Evolutionary conservation across 768 basidiomycete genomes (phyloP).

Genomic region (Cyathus striatus): DNA sequence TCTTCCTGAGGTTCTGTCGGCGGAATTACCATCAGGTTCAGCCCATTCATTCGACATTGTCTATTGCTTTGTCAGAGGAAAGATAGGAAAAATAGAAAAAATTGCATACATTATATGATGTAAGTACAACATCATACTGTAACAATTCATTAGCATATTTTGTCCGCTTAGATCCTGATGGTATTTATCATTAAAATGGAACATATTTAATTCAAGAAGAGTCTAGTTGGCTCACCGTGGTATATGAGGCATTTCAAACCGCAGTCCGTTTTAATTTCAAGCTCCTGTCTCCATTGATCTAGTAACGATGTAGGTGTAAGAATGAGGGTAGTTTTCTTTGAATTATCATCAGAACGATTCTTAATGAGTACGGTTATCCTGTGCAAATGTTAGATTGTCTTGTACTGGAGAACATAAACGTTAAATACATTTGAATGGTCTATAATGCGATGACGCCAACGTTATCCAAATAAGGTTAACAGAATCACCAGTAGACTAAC

Average conservation of each 20-base stretch:
- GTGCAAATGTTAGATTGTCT: neutral
- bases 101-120: conserved; percentile 38
- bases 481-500: neutral
- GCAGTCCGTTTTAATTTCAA: conserved; percentile 42
- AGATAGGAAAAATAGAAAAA: neutral
- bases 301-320: conserved; percentile 56
- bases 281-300: conserved; percentile 53
- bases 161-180: conserved; percentile 38
- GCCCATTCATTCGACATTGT: conserved; percentile 58
- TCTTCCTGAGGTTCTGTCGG: neutral
- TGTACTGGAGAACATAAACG: neutral
- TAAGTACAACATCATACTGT: conserved; percentile 59
- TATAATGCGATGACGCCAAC: neutral
- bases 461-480: neutral
- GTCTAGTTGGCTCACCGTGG: conserved; percentile 31
- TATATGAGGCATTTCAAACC: conserved; percentile 45
- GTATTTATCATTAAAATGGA: conserved; percentile 20
- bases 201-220: neutral
- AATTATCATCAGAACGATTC: conserved; percentile 40
- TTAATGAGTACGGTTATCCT: conserved; percentile 50
- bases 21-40: conserved; percentile 43
- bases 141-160: conserved; percentile 46
- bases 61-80: conserved; percentile 17
- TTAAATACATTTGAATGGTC: neutral
- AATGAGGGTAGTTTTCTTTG: conserved; percentile 54